Base-by-base conservation (phyloP, 1,284 basidiomycete species). In the Ustilago xerochloae region DNA sequence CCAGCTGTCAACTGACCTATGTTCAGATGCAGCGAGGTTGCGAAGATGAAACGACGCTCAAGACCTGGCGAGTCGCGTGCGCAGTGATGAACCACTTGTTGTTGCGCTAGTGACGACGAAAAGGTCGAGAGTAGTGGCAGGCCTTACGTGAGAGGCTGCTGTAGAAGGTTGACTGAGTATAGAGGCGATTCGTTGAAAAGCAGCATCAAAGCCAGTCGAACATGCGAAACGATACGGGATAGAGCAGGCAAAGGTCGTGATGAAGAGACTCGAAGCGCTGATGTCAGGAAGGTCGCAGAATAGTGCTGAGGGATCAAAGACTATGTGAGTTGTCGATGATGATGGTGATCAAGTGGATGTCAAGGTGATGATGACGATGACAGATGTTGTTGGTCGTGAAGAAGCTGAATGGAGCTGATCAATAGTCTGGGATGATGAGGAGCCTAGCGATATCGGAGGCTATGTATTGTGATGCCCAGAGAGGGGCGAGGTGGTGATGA, bases 401-500 rank as follows among this genome's bases (percentile, higher is more conserved):
- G 57, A 33, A 63, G 63, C 69, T 66, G 69, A 63, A 63, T 54
- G 36, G 56, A 60, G 59, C 60, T 63, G 47, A 45, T 46, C 13
- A 48, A 29, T 22, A 30, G 39, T 9, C n/a, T n/a, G n/a, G 15
- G 38, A 26, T 30, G 43, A 22, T 57, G 29, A 47, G 35, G 52
- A 63, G 67, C 72, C 72, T 75, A 75, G 72, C 72, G 72, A 71
- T 67, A 67, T 71, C 67, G 67, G 72, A 75, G 72, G 72, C 72
- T 63, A 50, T 57, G 12, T n/a, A 32, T 8, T 24, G 22, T 33
- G 20, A 12, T 46, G 56, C 60, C 56, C 56, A 36, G 7, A 63
- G 60, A 68, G 60, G 57, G 52, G 60, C 56, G 50, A 20, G 53
- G 28, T 53, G 33, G 24, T 39, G 46, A 32, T 7, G 53, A 46